A percentile compares a stretch with the other conserved stretches of the same genome.
Conservation (phyloP, 768 basidiomycete species). For the Agrocybe pediades region DNA sequence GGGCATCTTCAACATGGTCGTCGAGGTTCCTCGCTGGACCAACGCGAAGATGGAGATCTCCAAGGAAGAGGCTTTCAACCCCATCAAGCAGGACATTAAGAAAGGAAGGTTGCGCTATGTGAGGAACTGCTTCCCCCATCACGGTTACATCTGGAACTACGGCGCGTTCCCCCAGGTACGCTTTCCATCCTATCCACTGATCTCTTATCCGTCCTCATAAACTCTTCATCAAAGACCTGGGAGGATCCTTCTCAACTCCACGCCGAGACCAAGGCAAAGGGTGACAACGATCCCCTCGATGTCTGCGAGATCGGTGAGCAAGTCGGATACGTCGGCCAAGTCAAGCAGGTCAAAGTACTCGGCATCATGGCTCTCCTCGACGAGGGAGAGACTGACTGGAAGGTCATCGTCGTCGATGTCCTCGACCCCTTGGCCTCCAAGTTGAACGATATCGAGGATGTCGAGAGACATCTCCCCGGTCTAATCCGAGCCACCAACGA, state of each 20-base stretch:
- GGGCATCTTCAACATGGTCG: constrained; percentile 98
- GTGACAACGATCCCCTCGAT: constrained; percentile 99
- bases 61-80: constrained; percentile 98
- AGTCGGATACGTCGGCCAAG: constrained; percentile 94
- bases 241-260: constrained; percentile 88
- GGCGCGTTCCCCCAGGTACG: constrained; percentile 96
- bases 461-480: constrained; percentile 96
- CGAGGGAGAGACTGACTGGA: constrained; percentile 99
- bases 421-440: constrained; percentile 94
- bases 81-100: constrained; percentile 99
- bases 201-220: constrained; percentile 1
- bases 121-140: constrained; percentile 99
- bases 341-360: constrained; percentile 99
- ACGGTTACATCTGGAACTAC: constrained; percentile 99
- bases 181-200: constrained; percentile 1
- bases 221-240: constrained; percentile 74
- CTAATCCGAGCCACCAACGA: constrained; percentile 97
- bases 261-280: constrained; percentile 97
- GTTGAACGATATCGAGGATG: constrained; percentile 98
- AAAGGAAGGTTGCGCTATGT: constrained; percentile 95
- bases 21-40: constrained; percentile 98
- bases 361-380: constrained; percentile 99
- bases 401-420: constrained; percentile 97
- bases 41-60: constrained; percentile 99
- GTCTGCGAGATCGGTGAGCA: constrained; percentile 99